Evolutionary conservation across 83 land plant genomes (phyloP).

Genomic region (Isoetes engelmannii): DNA sequence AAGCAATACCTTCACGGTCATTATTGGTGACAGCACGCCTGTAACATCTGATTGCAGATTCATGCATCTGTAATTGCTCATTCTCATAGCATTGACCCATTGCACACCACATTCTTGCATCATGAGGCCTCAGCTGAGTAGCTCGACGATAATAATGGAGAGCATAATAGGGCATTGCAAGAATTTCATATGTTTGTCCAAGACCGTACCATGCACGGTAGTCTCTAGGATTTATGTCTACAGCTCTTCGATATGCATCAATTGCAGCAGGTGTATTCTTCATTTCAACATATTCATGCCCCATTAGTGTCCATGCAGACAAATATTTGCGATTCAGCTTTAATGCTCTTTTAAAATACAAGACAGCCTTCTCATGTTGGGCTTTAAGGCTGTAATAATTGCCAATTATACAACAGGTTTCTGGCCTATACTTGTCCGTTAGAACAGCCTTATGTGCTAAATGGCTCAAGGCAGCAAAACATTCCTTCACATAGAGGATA

Average conservation of each 20-base stretch:
- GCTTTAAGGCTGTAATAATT: conserved; percentile 90
- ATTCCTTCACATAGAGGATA: conserved; percentile 86
- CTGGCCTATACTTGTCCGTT: conserved; percentile 94
- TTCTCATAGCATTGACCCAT: conserved; percentile 94
- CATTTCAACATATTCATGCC: conserved; percentile 99
- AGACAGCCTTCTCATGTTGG: conserved; percentile 59
- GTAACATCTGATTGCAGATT: conserved; percentile 87
- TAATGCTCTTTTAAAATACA: conserved; percentile 83
- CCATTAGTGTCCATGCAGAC: conserved; percentile 98
- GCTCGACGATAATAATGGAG: conserved; percentile 77
- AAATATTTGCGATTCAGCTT: conserved; percentile 80
- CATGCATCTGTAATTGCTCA: conserved; percentile 75
- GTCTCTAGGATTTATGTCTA: conserved; percentile 85
- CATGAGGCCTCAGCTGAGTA: conserved; percentile 76
- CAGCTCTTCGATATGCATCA: conserved; percentile 88
- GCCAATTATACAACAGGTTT: conserved; percentile 92
- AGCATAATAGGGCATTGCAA: conserved; percentile 87
- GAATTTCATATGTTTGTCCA: conserved; percentile 95
- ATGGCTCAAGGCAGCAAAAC: conserved; percentile 74
- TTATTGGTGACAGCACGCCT: conserved; percentile 66
- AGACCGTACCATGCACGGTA: conserved; percentile 98
- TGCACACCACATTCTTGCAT: conserved; percentile 94
- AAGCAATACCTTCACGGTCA: conserved; percentile 88
- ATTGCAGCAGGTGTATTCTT: conserved; percentile 91
- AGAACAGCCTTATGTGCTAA: conserved; percentile 84